Evolutionary conservation across 2,329 filamentous ascomycete species (phyloP).

Genomic region (Decorospora gaudefroyi): DNA sequence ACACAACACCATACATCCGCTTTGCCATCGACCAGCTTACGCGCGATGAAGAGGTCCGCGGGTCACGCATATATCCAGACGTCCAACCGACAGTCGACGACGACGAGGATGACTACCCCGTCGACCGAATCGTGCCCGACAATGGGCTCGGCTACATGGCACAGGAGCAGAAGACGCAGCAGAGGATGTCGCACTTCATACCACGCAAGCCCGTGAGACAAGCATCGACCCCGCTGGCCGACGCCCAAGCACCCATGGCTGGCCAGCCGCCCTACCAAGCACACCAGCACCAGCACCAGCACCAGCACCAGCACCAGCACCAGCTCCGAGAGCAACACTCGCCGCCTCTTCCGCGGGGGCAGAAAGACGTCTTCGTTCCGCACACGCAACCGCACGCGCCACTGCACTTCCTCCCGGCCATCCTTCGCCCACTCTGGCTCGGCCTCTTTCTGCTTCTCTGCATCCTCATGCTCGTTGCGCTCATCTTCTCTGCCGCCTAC

Average conservation of each 20-base stretch:
- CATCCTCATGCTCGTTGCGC: conserved; percentile 69
- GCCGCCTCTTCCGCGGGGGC: conserved; percentile 20
- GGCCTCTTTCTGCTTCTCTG: conserved; percentile 64
- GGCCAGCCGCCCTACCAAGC: conserved; percentile 7
- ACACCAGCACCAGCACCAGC: conserved; percentile 4
- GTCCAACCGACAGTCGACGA: conserved; percentile 17
- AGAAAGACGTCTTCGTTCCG: conserved; percentile 54
- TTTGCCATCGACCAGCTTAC: conserved; percentile 90
- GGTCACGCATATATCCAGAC: conserved; percentile 56
- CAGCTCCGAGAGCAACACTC: conserved; percentile 12
- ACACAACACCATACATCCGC: conserved; percentile 85
- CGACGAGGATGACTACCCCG: conserved; percentile 53
- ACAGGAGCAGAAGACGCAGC: conserved; percentile 39
- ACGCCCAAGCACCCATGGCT: conserved; percentile 12
- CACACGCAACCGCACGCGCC: conserved; percentile 50
- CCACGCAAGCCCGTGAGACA: conserved; percentile 26
- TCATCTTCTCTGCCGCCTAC: conserved; percentile 68
- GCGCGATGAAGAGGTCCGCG: conserved; percentile 67
- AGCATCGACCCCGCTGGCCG: conserved; percentile 12
- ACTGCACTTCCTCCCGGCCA: conserved; percentile 71
- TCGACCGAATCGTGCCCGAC: conserved; percentile 55
- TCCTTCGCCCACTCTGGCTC: conserved; percentile 70
- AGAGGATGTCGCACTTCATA: conserved; percentile 34
- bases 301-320: conserved; percentile 4
- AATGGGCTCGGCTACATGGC: conserved; percentile 46